These are phyloP conservation scores for Crithidia sp. DNA, from an alignment of 208 protist species.

Conservation along the genomic window DNA sequence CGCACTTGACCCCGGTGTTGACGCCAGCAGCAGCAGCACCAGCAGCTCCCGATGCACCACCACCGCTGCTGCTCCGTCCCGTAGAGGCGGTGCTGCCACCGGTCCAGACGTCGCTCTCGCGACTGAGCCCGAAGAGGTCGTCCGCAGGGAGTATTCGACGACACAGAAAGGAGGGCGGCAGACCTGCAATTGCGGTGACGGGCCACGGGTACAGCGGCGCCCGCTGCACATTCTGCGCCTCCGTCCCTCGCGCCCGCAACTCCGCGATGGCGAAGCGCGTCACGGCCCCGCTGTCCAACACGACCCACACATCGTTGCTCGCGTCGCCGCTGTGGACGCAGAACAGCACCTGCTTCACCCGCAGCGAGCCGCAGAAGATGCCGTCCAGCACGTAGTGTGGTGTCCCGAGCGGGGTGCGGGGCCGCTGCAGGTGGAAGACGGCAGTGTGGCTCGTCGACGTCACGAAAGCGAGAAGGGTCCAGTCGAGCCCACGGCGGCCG, in stretches of 20 bases:
- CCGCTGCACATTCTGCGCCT: slow-evolving; percentile 5
- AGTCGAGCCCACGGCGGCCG: slow-evolving; percentile 16
- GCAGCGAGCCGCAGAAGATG: slow-evolving; percentile 21
- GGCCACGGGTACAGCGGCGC: slow-evolving; percentile 18
- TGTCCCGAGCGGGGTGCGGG: slow-evolving; percentile 9
- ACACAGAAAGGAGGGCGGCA: slow-evolving; percentile 26
- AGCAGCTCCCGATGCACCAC: no score
- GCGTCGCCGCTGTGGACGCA: slow-evolving; percentile 31
- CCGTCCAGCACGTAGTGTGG: slow-evolving; percentile 28
- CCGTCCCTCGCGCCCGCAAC: slow-evolving; percentile 10
- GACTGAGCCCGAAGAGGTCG: slow-evolving; percentile 7
- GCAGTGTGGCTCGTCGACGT: slow-evolving; percentile 22
- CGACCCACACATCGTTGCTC: slow-evolving; percentile 30
- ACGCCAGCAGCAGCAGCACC: neutral
- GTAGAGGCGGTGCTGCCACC: neutral
- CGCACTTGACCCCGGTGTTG: neutral
- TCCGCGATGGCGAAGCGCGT: slow-evolving; percentile 16
- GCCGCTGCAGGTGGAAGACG: slow-evolving; percentile 27
- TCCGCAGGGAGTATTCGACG: slow-evolving; percentile 27
- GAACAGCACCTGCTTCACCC: slow-evolving; percentile 31
- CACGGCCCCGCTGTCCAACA: slow-evolving; percentile 21
- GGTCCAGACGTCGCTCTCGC: neutral
- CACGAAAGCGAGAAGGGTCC: slow-evolving; percentile 22
- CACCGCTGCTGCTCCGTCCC: neutral
- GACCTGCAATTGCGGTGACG: slow-evolving; percentile 10